These are phyloP conservation scores for Jimgerdemannia lactiflua DNA, from an alignment of 192 early-diverging fungal genomes.

Conservation along the genomic window DNA sequence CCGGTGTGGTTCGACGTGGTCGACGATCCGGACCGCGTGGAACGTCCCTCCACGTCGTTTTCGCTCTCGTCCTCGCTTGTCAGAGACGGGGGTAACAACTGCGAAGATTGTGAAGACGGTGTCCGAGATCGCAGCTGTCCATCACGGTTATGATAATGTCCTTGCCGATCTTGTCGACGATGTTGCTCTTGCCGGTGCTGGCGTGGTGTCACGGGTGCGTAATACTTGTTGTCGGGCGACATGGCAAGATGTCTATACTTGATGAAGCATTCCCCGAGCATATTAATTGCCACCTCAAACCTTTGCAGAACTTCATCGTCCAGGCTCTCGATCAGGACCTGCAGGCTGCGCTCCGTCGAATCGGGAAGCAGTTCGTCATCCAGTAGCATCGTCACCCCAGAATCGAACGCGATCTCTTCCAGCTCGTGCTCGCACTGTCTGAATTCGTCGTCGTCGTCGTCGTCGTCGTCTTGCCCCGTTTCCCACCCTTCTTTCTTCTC, in stretches of 20 bases:
- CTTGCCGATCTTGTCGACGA: not conserved
- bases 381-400: slow-evolving; percentile 2
- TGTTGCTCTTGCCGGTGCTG: not conserved
- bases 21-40: not conserved
- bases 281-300: slow-evolving; percentile 15
- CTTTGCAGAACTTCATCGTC: not conserved
- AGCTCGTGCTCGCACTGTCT: slow-evolving; percentile 6
- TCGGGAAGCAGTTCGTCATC: slow-evolving; percentile 7
- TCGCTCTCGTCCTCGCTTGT: not conserved
- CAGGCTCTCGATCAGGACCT: slow-evolving; percentile 5
- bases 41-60: not conserved
- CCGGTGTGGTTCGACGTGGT: not conserved
- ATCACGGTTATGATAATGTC: no score
- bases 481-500: not conserved
- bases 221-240: slow-evolving; percentile 21
- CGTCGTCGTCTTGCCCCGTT: not conserved
- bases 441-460: not conserved
- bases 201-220: not conserved
- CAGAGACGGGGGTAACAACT: no score
- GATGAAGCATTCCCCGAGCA: slow-evolving; percentile 14
- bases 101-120: not conserved
- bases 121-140: not conserved
- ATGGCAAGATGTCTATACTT: slow-evolving; percentile 11
- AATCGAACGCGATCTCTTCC: slow-evolving; percentile 9
- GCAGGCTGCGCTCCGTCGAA: slow-evolving; percentile 18